These are phyloP conservation scores for Orbilia quercus DNA, from an alignment of 2,329 filamentous ascomycete species.

Conservation along the genomic window DNA sequence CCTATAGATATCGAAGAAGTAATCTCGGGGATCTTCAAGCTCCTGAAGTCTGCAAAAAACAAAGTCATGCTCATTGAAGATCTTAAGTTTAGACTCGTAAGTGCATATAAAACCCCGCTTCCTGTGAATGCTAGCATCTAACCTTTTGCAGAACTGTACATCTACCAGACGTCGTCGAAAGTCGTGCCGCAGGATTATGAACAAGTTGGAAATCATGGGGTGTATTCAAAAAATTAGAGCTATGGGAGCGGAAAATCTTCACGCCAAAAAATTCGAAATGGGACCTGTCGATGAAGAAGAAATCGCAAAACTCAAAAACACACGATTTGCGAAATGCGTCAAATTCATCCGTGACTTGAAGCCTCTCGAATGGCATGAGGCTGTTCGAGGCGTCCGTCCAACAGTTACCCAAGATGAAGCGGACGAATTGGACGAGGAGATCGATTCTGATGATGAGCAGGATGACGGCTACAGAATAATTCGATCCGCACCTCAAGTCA, in stretches of 20 bases:
- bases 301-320: constrained; percentile 33
- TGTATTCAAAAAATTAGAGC: constrained; percentile 52
- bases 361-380: constrained; percentile 46
- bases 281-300: constrained; percentile 48
- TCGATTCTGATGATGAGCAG: constrained; percentile 51
- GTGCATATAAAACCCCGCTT: background rate
- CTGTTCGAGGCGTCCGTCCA: constrained; percentile 41
- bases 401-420: constrained; percentile 21
- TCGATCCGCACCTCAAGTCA: constrained; percentile 18
- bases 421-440: constrained; percentile 31
- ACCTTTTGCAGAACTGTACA: constrained; percentile 39
- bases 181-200: constrained; percentile 44
- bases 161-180: constrained; percentile 52
- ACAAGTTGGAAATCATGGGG: constrained; percentile 37
- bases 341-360: constrained; percentile 44
- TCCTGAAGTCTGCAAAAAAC: constrained; percentile 50
- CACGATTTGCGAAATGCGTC: constrained; percentile 48
- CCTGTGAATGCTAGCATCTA: background rate
- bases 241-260: constrained; percentile 34
- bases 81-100: constrained; percentile 54
- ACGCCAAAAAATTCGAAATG: constrained; percentile 52
- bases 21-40: constrained; percentile 39
- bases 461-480: constrained; percentile 52
- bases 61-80: constrained; percentile 53
- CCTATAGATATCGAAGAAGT: constrained; percentile 51